Evolutionary conservation across 108 stramenopile genomes (phyloP), one percentile per base, ranked within the genome.

Genomic region (Aurantiochytrium sp.): DNA sequence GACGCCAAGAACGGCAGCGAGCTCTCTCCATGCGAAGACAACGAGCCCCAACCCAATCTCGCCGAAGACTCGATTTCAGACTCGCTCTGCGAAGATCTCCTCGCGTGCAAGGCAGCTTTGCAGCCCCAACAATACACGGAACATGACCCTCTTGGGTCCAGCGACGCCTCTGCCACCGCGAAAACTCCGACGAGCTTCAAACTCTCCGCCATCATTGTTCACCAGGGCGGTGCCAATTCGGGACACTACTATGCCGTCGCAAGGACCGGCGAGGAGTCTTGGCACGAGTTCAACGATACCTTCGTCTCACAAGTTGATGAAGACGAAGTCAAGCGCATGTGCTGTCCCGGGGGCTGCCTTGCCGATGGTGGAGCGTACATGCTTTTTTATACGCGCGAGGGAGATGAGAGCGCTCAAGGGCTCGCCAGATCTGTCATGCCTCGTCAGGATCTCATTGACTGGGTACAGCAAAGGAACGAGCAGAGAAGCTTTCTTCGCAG

Each of bases 31-130:
- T 18, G 35, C 72, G 72, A 72, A 16, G 72, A 72, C 29, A 23
- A 59, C 19, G 23, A 72, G 2, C 23, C 23, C 18, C 18, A 19
- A n/a, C 28, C 72, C 23, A 72, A 18, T 23, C 18, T n/a, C n/a
- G 76, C n/a, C 49, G 76, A 83, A 47, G 76, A 83, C 76, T 83
- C 76, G 8, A 53, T 83, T 53, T 83, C 76, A 12, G 76, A 83
- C 49, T 83, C 76, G 45, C 76, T 83, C 25, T n/a, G 28, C n/a
- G 76, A 83, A 23, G 76, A 47, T 12, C 28, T 83, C 2, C 25
- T 69, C 35, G 64, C 64, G 3, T 69, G 64, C 64, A 57, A 57
- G 16, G 55, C 55, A 16, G 35, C 35, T 2, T 35, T 35, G 35
- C 35, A 35, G 35, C 35, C 35, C 35, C 35, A 35, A 35, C 59